Base-by-base conservation (phyloP, 768 basidiomycete genomes). In the Leccinum uliginosum region DNA sequence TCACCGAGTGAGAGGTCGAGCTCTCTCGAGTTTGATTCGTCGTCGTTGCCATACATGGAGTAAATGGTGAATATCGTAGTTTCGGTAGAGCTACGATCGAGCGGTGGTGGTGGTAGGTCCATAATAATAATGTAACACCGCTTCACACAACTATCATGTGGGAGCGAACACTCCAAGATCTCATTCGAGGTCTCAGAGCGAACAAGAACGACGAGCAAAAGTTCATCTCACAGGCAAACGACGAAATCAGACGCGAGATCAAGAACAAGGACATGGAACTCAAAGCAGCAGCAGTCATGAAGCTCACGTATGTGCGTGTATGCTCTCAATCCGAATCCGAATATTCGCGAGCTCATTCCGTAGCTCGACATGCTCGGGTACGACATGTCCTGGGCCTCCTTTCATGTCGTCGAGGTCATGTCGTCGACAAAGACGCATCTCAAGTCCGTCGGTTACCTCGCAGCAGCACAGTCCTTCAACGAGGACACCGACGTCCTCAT, bases 391-490 rank as follows among this genome's bases (percentile, higher is more conserved):
- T 97, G 93, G 85, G 95, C 95, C 46, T 91, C 97, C 8, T 99
- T 99, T 66, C 86, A 96, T 71, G 89, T 99, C 53, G 87, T 98
- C 6, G 97, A 99, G 69, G 93, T 96, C 71, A 99, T 99, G 97
- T 93, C 93, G 35, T 94, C 93, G 4, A 77, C 89, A 4, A 87
- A 87, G 68, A 83, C 87, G 62, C 95, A 98, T 73, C 80, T 98
- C 62, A 99, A 99, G 78, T 86, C 84, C 26, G 87, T 98, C 50
- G 97, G 97, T 12, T 98, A 99, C 73, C 87, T 99, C 23, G 97
- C 91, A 2, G 94, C 97, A 4, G 73, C 83, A 43, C 86, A 94
- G 74, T 95, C 94, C 1, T 99, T 98, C 71, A 81, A 86, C 45
- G 84, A 92, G 63, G 92, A 96, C 56, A 98, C 97, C 1, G 97